Conservation (phyloP, 2,329 filamentous ascomycete species). For the Fusarium floridanum region DNA sequence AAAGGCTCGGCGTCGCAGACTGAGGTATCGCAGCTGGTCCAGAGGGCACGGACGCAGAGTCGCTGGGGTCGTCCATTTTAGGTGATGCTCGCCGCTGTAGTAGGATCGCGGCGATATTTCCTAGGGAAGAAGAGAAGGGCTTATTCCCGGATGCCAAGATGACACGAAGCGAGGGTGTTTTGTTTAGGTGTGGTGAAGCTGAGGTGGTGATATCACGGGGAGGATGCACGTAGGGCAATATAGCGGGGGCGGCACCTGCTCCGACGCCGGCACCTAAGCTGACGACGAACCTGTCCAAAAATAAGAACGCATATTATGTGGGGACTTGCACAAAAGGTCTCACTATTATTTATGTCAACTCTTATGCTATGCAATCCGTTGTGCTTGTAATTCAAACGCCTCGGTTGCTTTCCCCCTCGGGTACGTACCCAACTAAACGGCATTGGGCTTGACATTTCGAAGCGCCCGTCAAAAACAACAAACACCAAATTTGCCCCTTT, state of each 20-base stretch:
- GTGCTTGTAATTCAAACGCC: not conserved
- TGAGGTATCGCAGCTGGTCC: not conserved
- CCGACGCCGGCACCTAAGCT: not conserved
- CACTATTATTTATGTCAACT: not conserved
- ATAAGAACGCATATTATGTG: not conserved
- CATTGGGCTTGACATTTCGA: not conserved
- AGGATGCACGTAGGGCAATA: not conserved
- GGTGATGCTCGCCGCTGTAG: not conserved
- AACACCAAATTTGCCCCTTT: slow-evolving; percentile 5
- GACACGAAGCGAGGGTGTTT: not conserved
- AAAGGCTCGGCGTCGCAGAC: not conserved
- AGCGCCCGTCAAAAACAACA: slow-evolving; percentile 2
- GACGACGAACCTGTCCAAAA: not conserved
- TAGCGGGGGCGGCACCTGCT: not conserved
- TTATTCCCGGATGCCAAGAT: not conserved
- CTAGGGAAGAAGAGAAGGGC: not conserved
- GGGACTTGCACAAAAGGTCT: not conserved
- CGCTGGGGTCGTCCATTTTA: not conserved
- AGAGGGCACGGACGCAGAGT: not conserved
- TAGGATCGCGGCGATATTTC: not conserved
- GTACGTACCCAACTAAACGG: slow-evolving; percentile 6
- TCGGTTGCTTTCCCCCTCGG: not conserved
- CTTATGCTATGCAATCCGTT: not conserved
- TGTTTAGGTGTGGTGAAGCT: not conserved
- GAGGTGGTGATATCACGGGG: slow-evolving; percentile 2